Evolutionary conservation across 208 protist genomes (phyloP).

Genomic region (Leishmania tarentolae): DNA sequence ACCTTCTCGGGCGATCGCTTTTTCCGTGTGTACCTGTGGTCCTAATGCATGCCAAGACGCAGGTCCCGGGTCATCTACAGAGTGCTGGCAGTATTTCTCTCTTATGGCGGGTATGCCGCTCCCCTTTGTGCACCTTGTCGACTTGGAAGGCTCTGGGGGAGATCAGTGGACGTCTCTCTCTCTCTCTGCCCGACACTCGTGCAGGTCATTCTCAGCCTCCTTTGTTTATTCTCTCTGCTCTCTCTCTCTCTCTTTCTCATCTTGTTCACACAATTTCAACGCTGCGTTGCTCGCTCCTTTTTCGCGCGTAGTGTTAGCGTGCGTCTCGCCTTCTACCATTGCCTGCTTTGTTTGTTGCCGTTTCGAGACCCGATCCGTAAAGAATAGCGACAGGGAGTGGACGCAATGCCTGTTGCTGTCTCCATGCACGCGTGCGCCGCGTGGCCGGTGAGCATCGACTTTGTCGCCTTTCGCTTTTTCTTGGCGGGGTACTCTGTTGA

Average conservation of each 20-base stretch:
- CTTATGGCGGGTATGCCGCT: background rate
- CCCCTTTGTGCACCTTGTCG: background rate
- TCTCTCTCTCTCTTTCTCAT: background rate
- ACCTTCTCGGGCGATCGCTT: background rate
- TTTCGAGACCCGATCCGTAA: background rate
- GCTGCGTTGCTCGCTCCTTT: background rate
- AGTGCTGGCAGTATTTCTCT: background rate
- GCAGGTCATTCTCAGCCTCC: background rate
- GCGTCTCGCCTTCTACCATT: background rate
- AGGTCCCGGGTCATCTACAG: background rate
- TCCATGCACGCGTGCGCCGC: conserved; percentile 73
- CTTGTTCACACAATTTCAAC: background rate
- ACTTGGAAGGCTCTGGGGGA: background rate
- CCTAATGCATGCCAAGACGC: background rate
- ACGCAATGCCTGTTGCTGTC: conserved; percentile 50
- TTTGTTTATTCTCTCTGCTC: background rate
- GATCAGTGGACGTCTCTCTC: background rate
- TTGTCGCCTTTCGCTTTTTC: conserved; percentile 65
- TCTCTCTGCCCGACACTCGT: background rate
- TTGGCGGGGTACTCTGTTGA: conserved; percentile 67
- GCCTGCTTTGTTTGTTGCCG: too few species aligned
- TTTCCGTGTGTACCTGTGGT: background rate
- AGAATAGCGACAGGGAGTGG: background rate
- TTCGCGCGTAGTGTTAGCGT: background rate
- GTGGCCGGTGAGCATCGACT: conserved; percentile 77